Evolutionary conservation across 371 early-diverging fungal genomes (phyloP), one percentile per base, ranked within the genome.

Genomic region (Lichtheimia ornata): DNA sequence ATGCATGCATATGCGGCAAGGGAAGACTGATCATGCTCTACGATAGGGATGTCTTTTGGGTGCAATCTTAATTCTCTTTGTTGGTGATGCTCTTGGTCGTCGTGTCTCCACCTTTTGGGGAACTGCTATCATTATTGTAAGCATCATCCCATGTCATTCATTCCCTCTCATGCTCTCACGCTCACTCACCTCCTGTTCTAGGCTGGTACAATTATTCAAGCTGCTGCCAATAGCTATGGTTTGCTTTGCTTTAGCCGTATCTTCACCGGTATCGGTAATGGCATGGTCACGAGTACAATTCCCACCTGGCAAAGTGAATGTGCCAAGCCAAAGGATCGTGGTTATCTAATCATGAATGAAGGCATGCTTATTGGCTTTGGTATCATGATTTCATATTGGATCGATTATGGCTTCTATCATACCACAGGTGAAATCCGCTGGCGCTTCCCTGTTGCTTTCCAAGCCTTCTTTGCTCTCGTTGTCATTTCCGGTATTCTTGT

Each of bases 181-280:
- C 35, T 35, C 9, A 35, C 35, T 35, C 1, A 35, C 35, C 2
- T 47, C 1, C 50, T 28, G 9, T n/a, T 20, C 22, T 44, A 63
- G 63, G 25, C 73, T 51, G 76, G 79, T 35, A 76, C 73, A n/a
- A 60, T 73, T 15, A 28, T 79, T 5, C 76, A 79, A 61, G 69
- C 77, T 30, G 73, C 74, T 28, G 57, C 83, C 40, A 61, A 66
- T 12, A 56, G 66, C 30, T 62, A 72, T 43, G 70, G 67, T 15
- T 68, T 76, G 69, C 74, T 77, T 42, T 75, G 74, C 50, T 66
- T 73, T 53, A 75, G 79, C 50, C 75, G 84, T 49, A 82, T 84
- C 27, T 63, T 83, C 57, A 72, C 80, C 51, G 85, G 85, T 64
- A 70, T 81, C 30, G 85, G 85, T 12, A 83, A 83, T 41, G 79